These are phyloP conservation scores for Bipolaris sorokiniana DNA, from an alignment of 2,329 filamentous ascomycete species.

Conservation along the genomic window DNA sequence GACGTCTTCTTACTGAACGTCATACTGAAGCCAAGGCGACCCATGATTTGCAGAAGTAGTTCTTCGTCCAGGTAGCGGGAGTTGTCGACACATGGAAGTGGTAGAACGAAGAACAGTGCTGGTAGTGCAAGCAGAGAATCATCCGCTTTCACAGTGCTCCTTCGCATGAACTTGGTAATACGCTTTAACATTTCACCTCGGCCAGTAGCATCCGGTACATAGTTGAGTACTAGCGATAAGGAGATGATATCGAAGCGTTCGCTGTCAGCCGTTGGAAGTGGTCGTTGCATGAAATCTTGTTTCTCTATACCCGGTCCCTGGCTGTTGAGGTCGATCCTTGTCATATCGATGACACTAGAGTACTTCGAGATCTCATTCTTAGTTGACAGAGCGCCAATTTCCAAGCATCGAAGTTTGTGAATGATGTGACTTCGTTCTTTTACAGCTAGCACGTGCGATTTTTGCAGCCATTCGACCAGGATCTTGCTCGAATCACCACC, in stretches of 20 bases:
- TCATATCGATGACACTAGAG: constrained; percentile 70
- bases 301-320: constrained; percentile 80
- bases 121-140: constrained; percentile 52
- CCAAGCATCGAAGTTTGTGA: constrained; percentile 69
- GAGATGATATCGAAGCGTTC: constrained; percentile 89
- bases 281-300: constrained; percentile 93
- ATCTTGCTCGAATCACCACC: constrained; percentile 69
- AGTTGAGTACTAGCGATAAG: constrained; percentile 91
- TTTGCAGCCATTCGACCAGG: constrained; percentile 64
- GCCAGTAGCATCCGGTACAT: constrained; percentile 76
- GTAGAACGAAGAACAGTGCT: constrained; percentile 85
- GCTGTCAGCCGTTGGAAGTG: constrained; percentile 66
- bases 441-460: constrained; percentile 30
- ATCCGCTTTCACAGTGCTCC: constrained; percentile 9
- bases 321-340: constrained; percentile 88
- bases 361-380: constrained; percentile 81
- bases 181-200: constrained; percentile 81
- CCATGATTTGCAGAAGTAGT: constrained; percentile 75
- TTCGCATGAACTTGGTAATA: constrained; percentile 42
- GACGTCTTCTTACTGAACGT: constrained; percentile 73
- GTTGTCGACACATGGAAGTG: constrained; percentile 85
- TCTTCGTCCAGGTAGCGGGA: constrained; percentile 84
- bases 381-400: constrained; percentile 86
- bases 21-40: constrained; percentile 72
- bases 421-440: constrained; percentile 10